phyloP scores from a whole-genome alignment of 176 grass and related monocot genomes.

The Hordeum marinum region DNA sequence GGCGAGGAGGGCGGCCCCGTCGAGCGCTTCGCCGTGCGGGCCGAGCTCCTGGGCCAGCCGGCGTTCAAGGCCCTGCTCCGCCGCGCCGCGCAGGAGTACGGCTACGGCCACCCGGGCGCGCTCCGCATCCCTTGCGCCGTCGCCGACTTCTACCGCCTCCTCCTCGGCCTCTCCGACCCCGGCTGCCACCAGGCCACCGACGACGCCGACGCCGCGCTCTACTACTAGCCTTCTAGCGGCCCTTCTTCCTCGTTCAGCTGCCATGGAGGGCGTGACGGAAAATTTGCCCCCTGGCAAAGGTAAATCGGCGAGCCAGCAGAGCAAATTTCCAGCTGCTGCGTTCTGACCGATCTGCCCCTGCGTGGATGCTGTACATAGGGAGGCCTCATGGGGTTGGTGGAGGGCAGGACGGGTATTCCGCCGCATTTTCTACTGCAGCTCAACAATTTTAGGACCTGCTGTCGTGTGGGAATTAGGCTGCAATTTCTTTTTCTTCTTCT shows the following conservation, averaged over 20 bases:
- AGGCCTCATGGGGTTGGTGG: not conserved
- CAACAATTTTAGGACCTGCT: slow-evolving; percentile 38
- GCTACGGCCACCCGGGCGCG: slow-evolving; percentile 74
- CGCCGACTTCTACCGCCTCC: slow-evolving; percentile 52
- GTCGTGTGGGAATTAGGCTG: slow-evolving; percentile 14
- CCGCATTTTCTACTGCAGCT: slow-evolving; percentile 30
- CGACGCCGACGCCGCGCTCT: not conserved
- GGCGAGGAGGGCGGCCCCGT: slow-evolving; percentile 64
- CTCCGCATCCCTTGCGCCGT: slow-evolving; percentile 89
- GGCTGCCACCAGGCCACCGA: not conserved
- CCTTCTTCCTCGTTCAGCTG: not conserved
- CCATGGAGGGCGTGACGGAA: slow-evolving; percentile 7
- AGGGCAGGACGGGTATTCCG: slow-evolving; percentile 18
- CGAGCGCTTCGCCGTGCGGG: slow-evolving; percentile 74
- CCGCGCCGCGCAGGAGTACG: slow-evolving; percentile 88
- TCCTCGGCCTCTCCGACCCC: slow-evolving; percentile 31
- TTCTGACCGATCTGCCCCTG: slow-evolving; percentile 24
- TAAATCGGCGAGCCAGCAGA: not conserved
- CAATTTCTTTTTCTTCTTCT: not conserved
- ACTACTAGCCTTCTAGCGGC: not conserved
- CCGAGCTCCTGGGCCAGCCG: slow-evolving; percentile 59
- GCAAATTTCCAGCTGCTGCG: not conserved
- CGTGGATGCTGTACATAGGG: slow-evolving; percentile 24
- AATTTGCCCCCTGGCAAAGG: slow-evolving; percentile 7
- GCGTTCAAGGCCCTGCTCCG: slow-evolving; percentile 69